These are phyloP conservation scores for Ogataea degrootiae DNA, from an alignment of 805 yeast genomes.

Conservation along the genomic window DNA sequence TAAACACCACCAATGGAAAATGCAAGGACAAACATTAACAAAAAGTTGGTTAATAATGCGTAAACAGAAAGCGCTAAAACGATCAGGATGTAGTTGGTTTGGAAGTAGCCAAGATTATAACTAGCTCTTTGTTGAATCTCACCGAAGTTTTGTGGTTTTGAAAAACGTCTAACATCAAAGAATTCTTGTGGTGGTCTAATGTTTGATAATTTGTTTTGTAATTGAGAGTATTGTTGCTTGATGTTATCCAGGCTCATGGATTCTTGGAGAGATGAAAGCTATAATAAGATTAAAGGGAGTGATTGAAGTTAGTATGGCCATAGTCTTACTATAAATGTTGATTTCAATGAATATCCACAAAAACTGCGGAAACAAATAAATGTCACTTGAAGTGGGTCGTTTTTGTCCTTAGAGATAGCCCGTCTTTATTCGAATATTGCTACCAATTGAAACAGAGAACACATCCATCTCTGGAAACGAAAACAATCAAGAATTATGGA, in stretches of 20 bases:
- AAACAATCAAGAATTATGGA: no score
- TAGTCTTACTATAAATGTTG: background rate
- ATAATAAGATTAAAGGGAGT: background rate
- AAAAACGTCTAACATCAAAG: constrained; percentile 82
- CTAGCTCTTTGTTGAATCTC: constrained; percentile 86
- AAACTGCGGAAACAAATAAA: no score
- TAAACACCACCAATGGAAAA: constrained; percentile 70
- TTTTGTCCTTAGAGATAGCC: no score
- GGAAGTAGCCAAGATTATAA: constrained; percentile 81
- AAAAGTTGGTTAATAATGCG: constrained; percentile 79
- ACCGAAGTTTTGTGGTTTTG: constrained; percentile 85
- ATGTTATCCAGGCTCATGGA: constrained; percentile 46
- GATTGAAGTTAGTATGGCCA: constrained; percentile 12
- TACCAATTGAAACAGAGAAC: no score
- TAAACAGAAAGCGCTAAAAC: constrained; percentile 71
- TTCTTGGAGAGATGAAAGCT: constrained; percentile 42
- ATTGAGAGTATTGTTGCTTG: constrained; percentile 33
- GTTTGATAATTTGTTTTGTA: constrained; percentile 64
- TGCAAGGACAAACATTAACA: constrained; percentile 76
- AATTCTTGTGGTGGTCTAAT: constrained; percentile 90
- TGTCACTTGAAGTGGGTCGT: no score
- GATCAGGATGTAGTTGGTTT: constrained; percentile 78
- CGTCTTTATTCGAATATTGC: no score
- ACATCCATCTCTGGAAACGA: no score
- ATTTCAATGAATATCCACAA: background rate